Base-by-base conservation (phyloP, 768 basidiomycete genomes). In the Termitomyces sp. region DNA sequence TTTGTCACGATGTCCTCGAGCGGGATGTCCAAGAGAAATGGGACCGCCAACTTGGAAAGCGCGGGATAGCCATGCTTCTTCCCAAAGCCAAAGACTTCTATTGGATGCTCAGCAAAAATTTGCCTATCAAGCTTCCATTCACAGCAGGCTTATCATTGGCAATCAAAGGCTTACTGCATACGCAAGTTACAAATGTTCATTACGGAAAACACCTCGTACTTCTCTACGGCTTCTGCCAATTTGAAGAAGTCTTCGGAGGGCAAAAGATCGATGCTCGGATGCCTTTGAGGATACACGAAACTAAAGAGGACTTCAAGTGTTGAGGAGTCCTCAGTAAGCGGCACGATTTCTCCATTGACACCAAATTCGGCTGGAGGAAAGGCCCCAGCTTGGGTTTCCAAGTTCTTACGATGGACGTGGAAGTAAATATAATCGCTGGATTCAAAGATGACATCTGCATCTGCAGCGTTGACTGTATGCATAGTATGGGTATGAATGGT, bases 281-380 rank as follows among this genome's bases (percentile, higher is more conserved):
- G 61, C 33, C 57, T 59, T 14, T 61, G 61, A n/a, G 28, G 47
- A 48, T 48, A 30, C 30, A 50, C 3, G 33, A 35, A 50, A 33
- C 33, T n/a, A 20, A 50, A 50, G 12, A 50, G 49, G 18, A 30
- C 3, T 18, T 48, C 12, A 7, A 28, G 47, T 2, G 47, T 50
- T 32, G 33, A 36, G 20, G 50, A 51, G 14, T 51, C 35, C 20
- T 51, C 35, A 23, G 50, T 36, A 6, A 51, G 32, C 20, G 20
- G 16, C 7, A 36, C 35, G 35, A 51, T 36, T 20, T 36, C 23
- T 36, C 50, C 14, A 7, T 16, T 36, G 50, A 14, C 26, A 3
- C 20, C 3, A 16, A 28, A 48, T 30, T 16, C 50, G 6, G 14
- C 47, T 23, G 20, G 20, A 16, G 38, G 52, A n/a, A 53, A 40